Evolutionary conservation across 2,329 filamentous ascomycete genomes (phyloP).

Genomic region (Cordyceps cicadae): DNA sequence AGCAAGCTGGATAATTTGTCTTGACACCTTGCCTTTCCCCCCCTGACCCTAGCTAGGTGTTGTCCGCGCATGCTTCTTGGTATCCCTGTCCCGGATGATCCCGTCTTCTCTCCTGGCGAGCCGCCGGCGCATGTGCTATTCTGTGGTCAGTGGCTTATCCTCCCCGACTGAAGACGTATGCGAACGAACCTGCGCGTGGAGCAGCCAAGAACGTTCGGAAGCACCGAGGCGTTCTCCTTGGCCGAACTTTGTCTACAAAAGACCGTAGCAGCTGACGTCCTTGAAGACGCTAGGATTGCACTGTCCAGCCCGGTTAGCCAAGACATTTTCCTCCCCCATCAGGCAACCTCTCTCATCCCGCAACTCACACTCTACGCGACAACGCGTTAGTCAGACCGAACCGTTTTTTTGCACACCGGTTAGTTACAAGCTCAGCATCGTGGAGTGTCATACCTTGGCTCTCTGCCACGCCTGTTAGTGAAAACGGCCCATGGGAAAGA

Average conservation of each 20-base stretch:
- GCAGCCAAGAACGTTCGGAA: no score
- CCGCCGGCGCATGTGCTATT: neutral
- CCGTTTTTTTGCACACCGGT: neutral
- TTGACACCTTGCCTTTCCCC: neutral
- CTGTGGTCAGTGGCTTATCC: neutral
- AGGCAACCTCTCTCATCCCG: no score
- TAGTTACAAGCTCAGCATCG: neutral
- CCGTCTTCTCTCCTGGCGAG: neutral
- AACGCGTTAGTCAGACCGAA: neutral
- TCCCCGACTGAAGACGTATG: no score
- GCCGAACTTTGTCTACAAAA: no score
- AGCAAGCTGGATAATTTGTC: neutral
- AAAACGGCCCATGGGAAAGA: no score
- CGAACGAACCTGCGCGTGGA: no score
- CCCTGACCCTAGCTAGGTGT: neutral
- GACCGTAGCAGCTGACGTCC: neutral
- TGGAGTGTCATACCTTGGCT: neutral
- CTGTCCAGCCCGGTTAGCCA: neutral
- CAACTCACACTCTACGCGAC: neutral
- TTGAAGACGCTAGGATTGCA: neutral
- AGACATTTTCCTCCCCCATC: neutral
- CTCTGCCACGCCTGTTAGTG: neutral
- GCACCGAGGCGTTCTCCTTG: no score
- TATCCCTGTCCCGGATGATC: neutral
- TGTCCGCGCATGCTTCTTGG: neutral